These are phyloP conservation scores for Avena eriantha DNA, from an alignment of 176 grass and related monocot species.

Conservation along the genomic window DNA sequence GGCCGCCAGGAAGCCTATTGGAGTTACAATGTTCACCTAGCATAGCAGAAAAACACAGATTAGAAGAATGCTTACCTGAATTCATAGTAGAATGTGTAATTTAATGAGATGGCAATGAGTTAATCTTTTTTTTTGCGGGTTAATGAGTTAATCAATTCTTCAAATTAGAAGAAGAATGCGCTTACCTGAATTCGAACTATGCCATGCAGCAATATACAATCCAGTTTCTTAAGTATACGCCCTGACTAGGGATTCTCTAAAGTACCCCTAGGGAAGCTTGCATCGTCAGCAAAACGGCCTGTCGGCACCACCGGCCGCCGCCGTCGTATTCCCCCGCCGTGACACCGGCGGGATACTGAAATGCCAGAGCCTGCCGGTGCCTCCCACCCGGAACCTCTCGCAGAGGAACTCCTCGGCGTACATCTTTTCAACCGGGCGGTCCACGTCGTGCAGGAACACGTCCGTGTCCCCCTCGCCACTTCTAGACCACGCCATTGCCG, in stretches of 20 bases:
- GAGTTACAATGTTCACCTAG: neutral
- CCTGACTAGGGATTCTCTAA: neutral
- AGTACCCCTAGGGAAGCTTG: neutral
- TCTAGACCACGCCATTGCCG: neutral
- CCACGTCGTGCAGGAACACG: conserved; percentile 18
- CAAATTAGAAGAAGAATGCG: neutral
- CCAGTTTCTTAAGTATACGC: neutral
- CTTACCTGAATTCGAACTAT: neutral
- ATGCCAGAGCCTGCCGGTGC: conserved; percentile 2
- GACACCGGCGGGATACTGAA: conserved; percentile 15
- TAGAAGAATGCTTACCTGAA: too few relatives aligned
- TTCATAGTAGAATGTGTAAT: neutral
- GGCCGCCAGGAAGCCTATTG: neutral
- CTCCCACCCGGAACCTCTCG: neutral
- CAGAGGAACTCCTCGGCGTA: conserved; percentile 5
- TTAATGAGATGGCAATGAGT: neutral
- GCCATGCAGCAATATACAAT: neutral
- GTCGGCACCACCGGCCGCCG: neutral
- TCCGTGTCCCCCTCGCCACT: neutral
- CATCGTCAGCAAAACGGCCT: conserved; percentile 1
- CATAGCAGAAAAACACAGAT: neutral
- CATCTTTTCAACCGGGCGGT: neutral
- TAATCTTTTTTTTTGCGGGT: too few relatives aligned
- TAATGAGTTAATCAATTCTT: neutral
- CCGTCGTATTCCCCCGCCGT: neutral